These are phyloP conservation scores for Fusarium xyrophilum DNA, from an alignment of 2,329 filamentous ascomycete species.

Conservation along the genomic window DNA sequence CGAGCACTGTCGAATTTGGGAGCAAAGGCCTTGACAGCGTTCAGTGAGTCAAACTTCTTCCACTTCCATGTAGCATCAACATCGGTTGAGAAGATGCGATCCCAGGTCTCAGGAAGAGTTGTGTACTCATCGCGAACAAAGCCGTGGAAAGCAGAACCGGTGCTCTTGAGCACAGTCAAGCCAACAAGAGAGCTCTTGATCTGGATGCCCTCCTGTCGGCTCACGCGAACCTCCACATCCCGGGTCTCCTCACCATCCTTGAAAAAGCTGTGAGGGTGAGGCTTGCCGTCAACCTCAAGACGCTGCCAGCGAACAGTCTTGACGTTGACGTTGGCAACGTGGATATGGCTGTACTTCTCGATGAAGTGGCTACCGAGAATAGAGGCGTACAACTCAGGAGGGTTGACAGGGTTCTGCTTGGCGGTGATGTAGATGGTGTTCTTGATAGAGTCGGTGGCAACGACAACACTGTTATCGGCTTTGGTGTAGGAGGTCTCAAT, in stretches of 20 bases:
- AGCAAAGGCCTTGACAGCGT: conserved; percentile 69
- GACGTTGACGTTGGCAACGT: conserved; percentile 80
- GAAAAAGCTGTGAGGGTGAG: conserved; percentile 94
- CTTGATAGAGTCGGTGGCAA: conserved; percentile 98
- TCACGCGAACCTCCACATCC: conserved; percentile 76
- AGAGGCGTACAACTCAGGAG: conserved; percentile 89
- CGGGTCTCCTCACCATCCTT: conserved; percentile 89
- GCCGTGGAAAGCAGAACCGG: conserved; percentile 92
- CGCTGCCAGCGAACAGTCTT: conserved; percentile 90
- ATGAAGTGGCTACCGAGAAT: conserved; percentile 89
- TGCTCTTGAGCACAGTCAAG: conserved; percentile 92
- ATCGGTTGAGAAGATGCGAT: conserved; percentile 93
- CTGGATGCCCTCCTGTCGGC: conserved; percentile 72
- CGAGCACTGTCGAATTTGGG: conserved; percentile 81
- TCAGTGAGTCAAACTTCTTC: conserved; percentile 71
- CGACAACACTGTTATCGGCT: conserved; percentile 93
- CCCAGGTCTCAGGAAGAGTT: conserved; percentile 87
- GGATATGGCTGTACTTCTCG: conserved; percentile 86
- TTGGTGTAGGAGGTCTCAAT: conserved; percentile 90
- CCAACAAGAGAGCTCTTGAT: conserved; percentile 81
- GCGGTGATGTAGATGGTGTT: conserved; percentile 96
- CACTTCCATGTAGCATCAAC: conserved; percentile 89
- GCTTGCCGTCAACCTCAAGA: conserved; percentile 83
- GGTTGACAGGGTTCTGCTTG: conserved; percentile 89
- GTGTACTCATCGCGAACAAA: conserved; percentile 95